Evolutionary conservation across 179 eudicot genomes (phyloP).

Genomic region (Spinacia oleracea): DNA sequence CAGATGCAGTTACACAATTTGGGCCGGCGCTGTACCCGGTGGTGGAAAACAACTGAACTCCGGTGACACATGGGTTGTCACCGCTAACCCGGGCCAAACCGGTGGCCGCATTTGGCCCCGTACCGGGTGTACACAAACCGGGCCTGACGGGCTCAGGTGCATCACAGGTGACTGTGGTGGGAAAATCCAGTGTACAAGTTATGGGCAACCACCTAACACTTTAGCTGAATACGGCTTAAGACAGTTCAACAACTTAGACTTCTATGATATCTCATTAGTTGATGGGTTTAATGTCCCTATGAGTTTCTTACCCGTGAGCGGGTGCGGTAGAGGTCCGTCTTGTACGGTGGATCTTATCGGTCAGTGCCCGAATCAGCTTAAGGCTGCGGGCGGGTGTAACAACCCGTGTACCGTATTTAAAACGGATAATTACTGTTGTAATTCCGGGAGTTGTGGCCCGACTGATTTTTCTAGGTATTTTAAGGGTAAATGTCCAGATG

Average conservation of each 20-base stretch:
- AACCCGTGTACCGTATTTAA: slow-evolving; percentile 44
- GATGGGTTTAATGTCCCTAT: slow-evolving; percentile 53
- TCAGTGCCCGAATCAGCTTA: slow-evolving; percentile 32
- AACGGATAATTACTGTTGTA: slow-evolving; percentile 36
- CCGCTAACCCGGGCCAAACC: slow-evolving; percentile 33
- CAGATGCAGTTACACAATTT: slow-evolving; percentile 44
- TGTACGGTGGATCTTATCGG: slow-evolving; percentile 37
- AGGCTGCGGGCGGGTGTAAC: slow-evolving; percentile 35
- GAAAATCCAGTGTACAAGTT: slow-evolving; percentile 33
- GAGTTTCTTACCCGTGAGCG: slow-evolving; percentile 30
- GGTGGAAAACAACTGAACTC: slow-evolving; percentile 34
- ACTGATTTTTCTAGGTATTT: slow-evolving; percentile 35
- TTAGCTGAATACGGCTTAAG: slow-evolving; percentile 37
- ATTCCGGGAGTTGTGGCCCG: slow-evolving; percentile 22
- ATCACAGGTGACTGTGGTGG: slow-evolving; percentile 44
- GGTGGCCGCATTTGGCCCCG: slow-evolving; percentile 45
- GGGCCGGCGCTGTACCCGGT: slow-evolving; percentile 44
- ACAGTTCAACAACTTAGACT: slow-evolving; percentile 34
- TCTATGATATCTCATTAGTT: slow-evolving; percentile 44
- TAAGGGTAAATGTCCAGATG: slow-evolving; percentile 29
- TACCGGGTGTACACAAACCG: slow-evolving; percentile 38
- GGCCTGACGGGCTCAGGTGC: slow-evolving; percentile 30
- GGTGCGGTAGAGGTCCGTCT: slow-evolving; percentile 19
- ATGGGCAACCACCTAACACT: slow-evolving; percentile 45
- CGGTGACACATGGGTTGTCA: slow-evolving; percentile 37